phyloP scores from a whole-genome alignment of 1,284 basidiomycete species.

The Porogramme epimiltina region DNA sequence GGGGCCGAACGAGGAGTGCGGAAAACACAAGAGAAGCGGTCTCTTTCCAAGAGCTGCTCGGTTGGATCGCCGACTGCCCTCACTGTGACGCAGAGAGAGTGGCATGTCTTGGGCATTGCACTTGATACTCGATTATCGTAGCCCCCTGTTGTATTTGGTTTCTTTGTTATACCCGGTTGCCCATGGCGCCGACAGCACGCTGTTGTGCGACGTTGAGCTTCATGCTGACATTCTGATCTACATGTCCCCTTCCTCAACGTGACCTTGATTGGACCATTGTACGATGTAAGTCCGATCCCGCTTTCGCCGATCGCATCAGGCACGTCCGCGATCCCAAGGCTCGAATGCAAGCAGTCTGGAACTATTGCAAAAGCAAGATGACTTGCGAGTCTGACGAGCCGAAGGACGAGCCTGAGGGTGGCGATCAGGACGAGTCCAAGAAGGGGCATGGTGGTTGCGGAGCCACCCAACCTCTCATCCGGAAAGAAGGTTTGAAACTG shows the following conservation, averaged over 20 bases:
- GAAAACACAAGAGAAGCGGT: slow-evolving; percentile 43
- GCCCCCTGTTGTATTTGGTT: slow-evolving; percentile 54
- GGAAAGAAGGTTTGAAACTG: slow-evolving; percentile 95
- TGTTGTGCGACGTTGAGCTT: slow-evolving; percentile 23
- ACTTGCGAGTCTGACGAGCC: slow-evolving; percentile 85
- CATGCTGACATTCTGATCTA: slow-evolving; percentile 55
- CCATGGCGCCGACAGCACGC: slow-evolving; percentile 10
- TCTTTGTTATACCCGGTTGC: slow-evolving; percentile 33
- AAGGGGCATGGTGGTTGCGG: slow-evolving; percentile 97
- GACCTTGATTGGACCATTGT: slow-evolving; percentile 13
- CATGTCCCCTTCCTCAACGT: slow-evolving; percentile 19
- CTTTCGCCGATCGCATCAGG: slow-evolving; percentile 82
- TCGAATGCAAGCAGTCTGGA: slow-evolving; percentile 87
- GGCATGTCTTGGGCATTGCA: slow-evolving; percentile 53
- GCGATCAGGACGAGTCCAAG: slow-evolving; percentile 74
- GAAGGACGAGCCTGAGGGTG: slow-evolving; percentile 80
- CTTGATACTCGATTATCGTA: slow-evolving; percentile 56
- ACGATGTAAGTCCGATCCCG: slow-evolving; percentile 73
- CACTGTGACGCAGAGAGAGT: slow-evolving; percentile 67
- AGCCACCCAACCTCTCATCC: slow-evolving; percentile 86
- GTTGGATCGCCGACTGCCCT: slow-evolving; percentile 38
- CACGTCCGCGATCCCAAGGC: slow-evolving; percentile 87
- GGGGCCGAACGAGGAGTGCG: slow-evolving; percentile 93
- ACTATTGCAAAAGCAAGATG: slow-evolving; percentile 84
- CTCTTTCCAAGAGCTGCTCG: slow-evolving; percentile 32